These are phyloP conservation scores for Glycine latifolia DNA, from an alignment of 306 rosid species.

Conservation along the genomic window DNA sequence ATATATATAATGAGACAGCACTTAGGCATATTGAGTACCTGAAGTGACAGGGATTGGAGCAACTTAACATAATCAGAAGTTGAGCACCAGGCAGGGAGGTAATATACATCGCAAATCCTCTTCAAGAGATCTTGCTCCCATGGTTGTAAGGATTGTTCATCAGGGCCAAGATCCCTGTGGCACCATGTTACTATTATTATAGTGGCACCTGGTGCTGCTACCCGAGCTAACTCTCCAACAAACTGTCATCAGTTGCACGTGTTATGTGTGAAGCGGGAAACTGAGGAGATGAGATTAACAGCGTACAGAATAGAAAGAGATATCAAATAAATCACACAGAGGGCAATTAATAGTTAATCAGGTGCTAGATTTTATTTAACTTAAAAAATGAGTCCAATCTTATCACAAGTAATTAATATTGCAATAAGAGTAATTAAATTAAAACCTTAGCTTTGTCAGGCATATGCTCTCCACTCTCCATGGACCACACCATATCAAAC, in stretches of 20 bases:
- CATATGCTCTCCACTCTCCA: conserved; percentile 99
- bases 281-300: conserved; percentile 15
- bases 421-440: background rate
- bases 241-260: conserved; percentile 57
- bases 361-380: background rate
- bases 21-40: conserved; percentile 45
- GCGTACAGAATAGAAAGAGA: background rate
- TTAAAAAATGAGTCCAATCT: background rate
- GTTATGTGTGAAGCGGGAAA: background rate
- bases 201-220: conserved; percentile 88
- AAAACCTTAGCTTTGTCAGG: conserved; percentile 89
- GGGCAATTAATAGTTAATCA: background rate
- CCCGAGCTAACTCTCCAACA: conserved; percentile 82
- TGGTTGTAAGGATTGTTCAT: conserved; percentile 64
- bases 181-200: conserved; percentile 95
- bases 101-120: conserved; percentile 77
- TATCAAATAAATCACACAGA: background rate
- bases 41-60: conserved; percentile 62
- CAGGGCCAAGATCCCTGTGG: conserved; percentile 81
- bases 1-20: too few relatives aligned
- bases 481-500: conserved; percentile 93
- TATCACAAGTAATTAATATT: background rate
- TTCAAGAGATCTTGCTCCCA: conserved; percentile 77
- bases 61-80: conserved; percentile 76
- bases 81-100: conserved; percentile 97